Evolutionary conservation across 306 rosid genomes (phyloP).

Genomic region (Elaeagnus macrophylla): DNA sequence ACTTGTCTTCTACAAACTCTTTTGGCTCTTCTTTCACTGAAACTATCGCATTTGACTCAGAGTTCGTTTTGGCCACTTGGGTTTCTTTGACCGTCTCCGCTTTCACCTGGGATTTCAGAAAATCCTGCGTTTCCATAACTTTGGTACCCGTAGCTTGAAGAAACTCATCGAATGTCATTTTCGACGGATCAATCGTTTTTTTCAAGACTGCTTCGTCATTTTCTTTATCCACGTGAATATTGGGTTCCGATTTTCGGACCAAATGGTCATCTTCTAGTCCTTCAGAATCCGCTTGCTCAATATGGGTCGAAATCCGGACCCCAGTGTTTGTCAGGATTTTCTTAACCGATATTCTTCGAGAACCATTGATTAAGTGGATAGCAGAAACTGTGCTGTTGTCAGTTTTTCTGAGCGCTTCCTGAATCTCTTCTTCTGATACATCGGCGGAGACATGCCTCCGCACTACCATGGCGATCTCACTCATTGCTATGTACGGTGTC

Average conservation of each 20-base stretch:
- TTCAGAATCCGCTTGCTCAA: slow-evolving; percentile 2
- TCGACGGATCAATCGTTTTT: background rate
- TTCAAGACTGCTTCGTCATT: background rate
- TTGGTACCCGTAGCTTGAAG: slow-evolving; percentile 21
- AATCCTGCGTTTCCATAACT: slow-evolving; percentile 25
- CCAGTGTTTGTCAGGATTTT: slow-evolving; percentile 43
- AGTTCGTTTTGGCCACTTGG: background rate
- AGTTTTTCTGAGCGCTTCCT: background rate
- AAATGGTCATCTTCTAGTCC: slow-evolving; percentile 5
- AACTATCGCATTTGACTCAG: background rate
- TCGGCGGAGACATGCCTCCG: slow-evolving; percentile 12
- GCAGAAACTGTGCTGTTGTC: slow-evolving; percentile 8
- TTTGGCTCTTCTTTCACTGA: slow-evolving; percentile 7
- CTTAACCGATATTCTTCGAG: slow-evolving; percentile 23
- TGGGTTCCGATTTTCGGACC: background rate
- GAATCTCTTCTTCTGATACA: slow-evolving; percentile 6
- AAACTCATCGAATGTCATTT: slow-evolving; percentile 22
- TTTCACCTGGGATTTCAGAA: slow-evolving; percentile 8
- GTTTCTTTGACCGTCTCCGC: slow-evolving; percentile 7
- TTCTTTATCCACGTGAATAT: slow-evolving; percentile 9
- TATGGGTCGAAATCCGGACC: slow-evolving; percentile 32
- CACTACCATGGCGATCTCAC: slow-evolving; percentile 15
- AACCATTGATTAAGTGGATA: slow-evolving; percentile 11
- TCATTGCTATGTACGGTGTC: slow-evolving; percentile 17
- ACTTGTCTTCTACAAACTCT: background rate